Evolutionary conservation across 2,329 filamentous ascomycete species (phyloP).

Genomic region (Xenoacremonium recifei): DNA sequence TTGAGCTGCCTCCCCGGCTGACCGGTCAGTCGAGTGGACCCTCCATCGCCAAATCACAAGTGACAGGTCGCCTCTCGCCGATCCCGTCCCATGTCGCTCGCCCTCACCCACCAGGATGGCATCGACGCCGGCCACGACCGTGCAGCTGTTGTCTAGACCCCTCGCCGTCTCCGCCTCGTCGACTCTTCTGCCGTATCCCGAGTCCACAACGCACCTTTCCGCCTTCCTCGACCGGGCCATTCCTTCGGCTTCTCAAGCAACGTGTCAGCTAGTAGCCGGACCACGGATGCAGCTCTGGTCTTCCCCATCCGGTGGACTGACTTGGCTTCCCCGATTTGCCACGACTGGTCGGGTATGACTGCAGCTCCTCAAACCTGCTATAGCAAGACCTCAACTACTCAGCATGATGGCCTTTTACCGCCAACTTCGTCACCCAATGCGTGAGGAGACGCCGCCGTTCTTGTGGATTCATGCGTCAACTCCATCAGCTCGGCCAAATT

Average conservation of each 20-base stretch:
- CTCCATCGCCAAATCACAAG: conserved; percentile 16
- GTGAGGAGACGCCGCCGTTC: too few relatives aligned
- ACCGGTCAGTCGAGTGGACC: conserved; percentile 13
- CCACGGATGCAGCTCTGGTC: conserved; percentile 7
- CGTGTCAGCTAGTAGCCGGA: conserved; percentile 6
- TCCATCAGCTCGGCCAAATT: too few relatives aligned
- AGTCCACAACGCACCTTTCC: not conserved
- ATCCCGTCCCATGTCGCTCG: conserved; percentile 17
- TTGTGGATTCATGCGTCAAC: too few relatives aligned
- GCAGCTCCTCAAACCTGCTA: not conserved
- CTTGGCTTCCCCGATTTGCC: conserved; percentile 4
- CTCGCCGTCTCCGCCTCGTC: conserved; percentile 7
- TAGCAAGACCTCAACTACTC: too few relatives aligned
- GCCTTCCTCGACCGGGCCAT: not conserved
- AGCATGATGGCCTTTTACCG: too few relatives aligned
- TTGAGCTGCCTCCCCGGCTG: conserved; percentile 8
- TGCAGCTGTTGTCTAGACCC: not conserved
- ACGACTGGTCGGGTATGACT: not conserved
- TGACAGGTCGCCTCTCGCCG: conserved; percentile 19
- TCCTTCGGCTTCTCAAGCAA: conserved; percentile 5
- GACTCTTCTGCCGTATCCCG: not conserved
- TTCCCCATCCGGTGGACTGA: conserved; percentile 8
- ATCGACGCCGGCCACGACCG: not conserved
- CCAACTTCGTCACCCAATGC: too few relatives aligned
- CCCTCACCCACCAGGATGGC: not conserved